Percentiles rank a stretch among this genome's conserved stretches.
Evolutionary conservation across 129 eudicot genomes (phyloP).

Genomic region (Artemisia annua): DNA sequence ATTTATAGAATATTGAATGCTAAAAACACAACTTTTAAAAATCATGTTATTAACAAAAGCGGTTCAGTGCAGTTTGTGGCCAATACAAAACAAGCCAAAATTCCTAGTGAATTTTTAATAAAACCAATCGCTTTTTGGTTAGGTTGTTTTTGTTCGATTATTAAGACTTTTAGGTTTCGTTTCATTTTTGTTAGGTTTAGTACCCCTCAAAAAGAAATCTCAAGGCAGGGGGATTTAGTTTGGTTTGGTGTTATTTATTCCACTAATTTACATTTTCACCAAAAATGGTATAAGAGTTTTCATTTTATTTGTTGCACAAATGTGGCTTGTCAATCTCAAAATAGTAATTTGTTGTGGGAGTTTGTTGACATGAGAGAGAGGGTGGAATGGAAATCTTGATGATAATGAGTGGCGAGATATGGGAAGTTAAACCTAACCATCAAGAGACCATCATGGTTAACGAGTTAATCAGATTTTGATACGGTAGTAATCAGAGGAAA

Average conservation of each 20-base stretch:
- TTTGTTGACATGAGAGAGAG: constrained; percentile 20
- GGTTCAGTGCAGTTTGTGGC: no score
- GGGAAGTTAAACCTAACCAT: constrained; percentile 30
- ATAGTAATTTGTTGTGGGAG: constrained; percentile 16
- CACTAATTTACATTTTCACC: constrained; percentile 25
- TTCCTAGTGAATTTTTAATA: no score
- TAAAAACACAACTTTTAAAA: no score
- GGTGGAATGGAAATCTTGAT: constrained; percentile 27
- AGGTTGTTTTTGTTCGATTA: no score
- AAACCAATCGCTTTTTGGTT: no score
- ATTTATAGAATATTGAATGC: no score
- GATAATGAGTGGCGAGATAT: constrained; percentile 27
- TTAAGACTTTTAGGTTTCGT: no score
- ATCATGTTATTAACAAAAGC: no score
- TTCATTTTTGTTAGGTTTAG: no score
- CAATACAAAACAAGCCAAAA: no score
- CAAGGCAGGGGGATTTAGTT: constrained; percentile 9
- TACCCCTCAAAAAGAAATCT: neutral
- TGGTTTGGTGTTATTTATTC: constrained; percentile 27
- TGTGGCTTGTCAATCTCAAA: constrained; percentile 24
- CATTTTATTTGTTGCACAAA: constrained; percentile 21
- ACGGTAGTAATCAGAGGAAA: neutral
- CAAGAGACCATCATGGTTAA: neutral
- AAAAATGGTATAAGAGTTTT: constrained; percentile 25
- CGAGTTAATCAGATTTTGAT: neutral